A percentile compares a stretch with the other conserved stretches of the same genome.
Conservation (phyloP, 495 filamentous ascomycete genomes). For the Letharia lupina region DNA sequence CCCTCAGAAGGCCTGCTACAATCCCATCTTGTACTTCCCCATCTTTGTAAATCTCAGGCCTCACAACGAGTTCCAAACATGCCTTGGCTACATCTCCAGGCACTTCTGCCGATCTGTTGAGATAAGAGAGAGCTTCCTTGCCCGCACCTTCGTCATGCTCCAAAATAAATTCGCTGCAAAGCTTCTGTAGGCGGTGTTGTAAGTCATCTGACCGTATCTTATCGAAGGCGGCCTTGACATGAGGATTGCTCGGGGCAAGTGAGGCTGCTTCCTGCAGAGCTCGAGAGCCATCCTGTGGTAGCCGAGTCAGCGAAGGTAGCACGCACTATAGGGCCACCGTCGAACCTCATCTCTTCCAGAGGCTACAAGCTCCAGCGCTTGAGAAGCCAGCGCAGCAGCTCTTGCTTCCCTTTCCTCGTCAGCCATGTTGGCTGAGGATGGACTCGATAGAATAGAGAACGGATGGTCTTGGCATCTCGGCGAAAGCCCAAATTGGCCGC, state of each 20-base stretch:
- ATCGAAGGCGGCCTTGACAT: constrained; percentile 46
- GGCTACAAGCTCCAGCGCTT: constrained; percentile 44
- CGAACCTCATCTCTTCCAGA: constrained; percentile 42
- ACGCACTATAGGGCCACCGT: constrained; percentile 22
- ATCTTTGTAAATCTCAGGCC: constrained; percentile 34
- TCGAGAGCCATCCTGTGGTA: constrained; percentile 45
- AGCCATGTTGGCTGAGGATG: constrained; percentile 33
- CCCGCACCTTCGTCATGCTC: constrained; percentile 47
- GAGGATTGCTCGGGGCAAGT: constrained; percentile 48
- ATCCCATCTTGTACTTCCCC: constrained; percentile 47
- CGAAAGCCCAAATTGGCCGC: neutral
- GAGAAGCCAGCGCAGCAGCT: constrained; percentile 41
- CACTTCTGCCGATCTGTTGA: constrained; percentile 46
- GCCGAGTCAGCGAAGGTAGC: constrained; percentile 16
- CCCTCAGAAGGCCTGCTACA: constrained; percentile 49
- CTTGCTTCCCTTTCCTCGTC: constrained; percentile 40
- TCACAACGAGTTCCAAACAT: constrained; percentile 47
- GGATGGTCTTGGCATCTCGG: neutral
- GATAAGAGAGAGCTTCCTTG: constrained; percentile 46
- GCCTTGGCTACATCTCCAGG: constrained; percentile 45
- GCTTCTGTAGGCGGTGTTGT: constrained; percentile 40
- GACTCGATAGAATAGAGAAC: neutral
- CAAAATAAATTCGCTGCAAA: constrained; percentile 47
- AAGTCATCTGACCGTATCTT: constrained; percentile 43
- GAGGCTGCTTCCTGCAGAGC: constrained; percentile 55